Evolutionary conservation across 2,329 filamentous ascomycete species (phyloP).

Genomic region (Aspergillus transmontanensis): DNA sequence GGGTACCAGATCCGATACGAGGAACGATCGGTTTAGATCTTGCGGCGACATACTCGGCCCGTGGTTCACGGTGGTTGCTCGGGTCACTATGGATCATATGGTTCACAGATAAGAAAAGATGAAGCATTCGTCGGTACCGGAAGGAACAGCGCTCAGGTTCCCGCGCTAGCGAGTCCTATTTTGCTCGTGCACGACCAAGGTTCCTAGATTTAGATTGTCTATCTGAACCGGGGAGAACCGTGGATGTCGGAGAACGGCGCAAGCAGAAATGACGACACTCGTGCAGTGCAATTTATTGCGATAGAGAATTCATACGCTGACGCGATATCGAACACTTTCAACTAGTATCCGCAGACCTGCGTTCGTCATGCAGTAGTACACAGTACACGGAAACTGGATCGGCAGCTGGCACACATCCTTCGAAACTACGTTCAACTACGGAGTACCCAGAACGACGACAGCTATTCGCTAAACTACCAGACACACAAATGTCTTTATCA

Average conservation of each 20-base stretch:
- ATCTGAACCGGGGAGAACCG: neutral
- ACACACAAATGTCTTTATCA: neutral
- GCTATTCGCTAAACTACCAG: neutral
- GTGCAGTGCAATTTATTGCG: neutral
- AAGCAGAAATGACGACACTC: neutral
- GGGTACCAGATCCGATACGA: neutral
- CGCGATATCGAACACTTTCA: neutral
- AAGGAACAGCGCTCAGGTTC: neutral
- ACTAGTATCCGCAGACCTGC: neutral
- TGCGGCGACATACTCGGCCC: neutral
- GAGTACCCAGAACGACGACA: too few relatives aligned
- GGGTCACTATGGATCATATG: neutral
- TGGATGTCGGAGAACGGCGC: neutral
- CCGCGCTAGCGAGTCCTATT: neutral
- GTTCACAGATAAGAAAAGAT: neutral
- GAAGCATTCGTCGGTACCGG: neutral
- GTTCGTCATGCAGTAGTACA: too few relatives aligned
- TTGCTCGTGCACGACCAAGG: neutral
- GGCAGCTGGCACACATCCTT: neutral
- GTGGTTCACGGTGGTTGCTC: neutral
- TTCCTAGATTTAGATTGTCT: neutral
- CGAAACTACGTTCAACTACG: neutral
- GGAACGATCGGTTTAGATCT: neutral
- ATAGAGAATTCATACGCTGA: neutral
- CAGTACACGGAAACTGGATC: neutral